Base-by-base conservation (phyloP, 768 basidiomycete species). In the Psilocybe subaeruginosa region DNA sequence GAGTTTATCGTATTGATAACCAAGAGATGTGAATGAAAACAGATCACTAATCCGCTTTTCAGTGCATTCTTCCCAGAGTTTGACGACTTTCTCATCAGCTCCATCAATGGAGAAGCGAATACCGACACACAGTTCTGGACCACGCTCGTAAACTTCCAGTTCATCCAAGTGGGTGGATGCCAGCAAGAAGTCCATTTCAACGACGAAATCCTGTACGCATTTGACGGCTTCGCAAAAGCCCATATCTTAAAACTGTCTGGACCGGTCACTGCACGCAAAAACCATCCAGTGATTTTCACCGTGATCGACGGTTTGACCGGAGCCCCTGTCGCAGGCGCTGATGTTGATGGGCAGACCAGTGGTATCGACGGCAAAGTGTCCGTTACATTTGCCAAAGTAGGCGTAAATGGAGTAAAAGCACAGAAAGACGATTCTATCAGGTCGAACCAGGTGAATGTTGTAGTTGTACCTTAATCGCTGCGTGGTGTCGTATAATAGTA, bases 21-120 rank as follows among this genome's bases (percentile, higher is more conserved):
- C 54, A 16, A 8, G 33, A 37, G 23, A 39, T 33, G n/a, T 54
- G 11, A n/a, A 35, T 2, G 39, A 9, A 39, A 6, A 27, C 39
- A 19, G 37, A 27, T 2, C 27, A 5, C 17, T 56, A 8, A 29
- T 3, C 17, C 23, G 46, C 3, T 48, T 41, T n/a, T 52, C 33
- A 79, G 79, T 17, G 71, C 72, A 3, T 80, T 72, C 60, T 69
- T 59, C 52, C 29, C 69, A 1, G 58, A 76, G 37, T 80, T 77
- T 49, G 80, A 82, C 64, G 81, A 82, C 68, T 79, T 73, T 60
- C 72, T 80, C 64, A 75, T 82, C 64, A 77, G 75, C 14, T 64
- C 68, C 37, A 81, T 82, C 54, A 77, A 53, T 2, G 68, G 69
- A 5, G 66, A 68, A 50, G 58, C 69, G 0, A 64, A 77, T 51